Evolutionary conservation across 2,329 filamentous ascomycete species (phyloP), one percentile per base, ranked within the genome.

Genomic region (Pestalotiopsis sp.): DNA sequence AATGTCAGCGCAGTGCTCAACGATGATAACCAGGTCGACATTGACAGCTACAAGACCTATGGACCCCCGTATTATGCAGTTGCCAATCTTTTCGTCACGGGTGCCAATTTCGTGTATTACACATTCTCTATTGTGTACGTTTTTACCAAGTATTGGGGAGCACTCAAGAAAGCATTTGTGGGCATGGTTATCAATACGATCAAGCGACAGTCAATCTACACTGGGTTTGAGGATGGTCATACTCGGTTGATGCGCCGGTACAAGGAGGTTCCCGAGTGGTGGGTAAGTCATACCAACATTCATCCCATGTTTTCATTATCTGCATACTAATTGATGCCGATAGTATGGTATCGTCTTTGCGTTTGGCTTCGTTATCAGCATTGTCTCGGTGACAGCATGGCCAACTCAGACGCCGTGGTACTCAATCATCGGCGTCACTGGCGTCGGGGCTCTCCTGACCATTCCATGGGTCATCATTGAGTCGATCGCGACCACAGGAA

Each of bases 401-500:
- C 78, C 79, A 0, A 85, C 84, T 1, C 77, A 82, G 20, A 77
- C 85, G 61, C 77, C 80, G 11, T 86, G 85, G 81, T 87, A 82
- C 80, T 83, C 82, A 0, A 85, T 87, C 68, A 79, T 88, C 60
- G 74, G 86, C n/a, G 77, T 85, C 7, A 78, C 86, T 17, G 76
- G 83, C 45, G 80, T 88, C 68, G 79, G 84, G 0, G 72, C 78
- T 12, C 66, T 86, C 17, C 83, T 84, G 74, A 82, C 83, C 13
- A 76, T 86, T 14, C 85, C 85, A 4, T 79, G 78, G 71, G 81
- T 80, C 56, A 82, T 87, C 61, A 79, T 87, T 62, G 78, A 83
- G 70, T 85, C 83, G 4, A 84, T 85, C 14, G 85, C 84, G 13
- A 84, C 72, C n/a, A 81, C 85, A 5, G 79, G 83, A 68, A 79